Evolutionary conservation across 129 eudicot genomes (phyloP).

Genomic region (Silybum marianum): DNA sequence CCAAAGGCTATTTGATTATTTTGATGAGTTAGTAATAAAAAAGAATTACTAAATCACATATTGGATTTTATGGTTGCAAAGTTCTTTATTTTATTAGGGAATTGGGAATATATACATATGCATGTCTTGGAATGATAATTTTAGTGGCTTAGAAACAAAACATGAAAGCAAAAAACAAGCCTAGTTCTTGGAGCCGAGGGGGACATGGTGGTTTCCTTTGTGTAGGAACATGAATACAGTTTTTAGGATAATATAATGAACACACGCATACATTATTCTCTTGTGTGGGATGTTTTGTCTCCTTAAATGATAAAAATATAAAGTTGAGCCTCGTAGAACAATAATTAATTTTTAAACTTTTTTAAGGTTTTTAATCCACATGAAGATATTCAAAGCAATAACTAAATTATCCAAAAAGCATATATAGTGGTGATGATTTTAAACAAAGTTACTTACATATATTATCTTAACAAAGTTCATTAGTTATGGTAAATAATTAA

Average conservation of each 20-base stretch:
- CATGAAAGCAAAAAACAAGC: constrained; percentile 10
- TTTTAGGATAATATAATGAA: constrained; percentile 22
- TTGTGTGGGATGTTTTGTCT: constrained; percentile 42
- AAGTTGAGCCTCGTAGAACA: background rate
- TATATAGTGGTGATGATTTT: too few species aligned
- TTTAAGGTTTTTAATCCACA: background rate
- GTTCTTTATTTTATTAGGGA: too few species aligned
- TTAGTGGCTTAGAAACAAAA: background rate
- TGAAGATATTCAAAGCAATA: background rate
- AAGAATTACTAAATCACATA: too few species aligned
- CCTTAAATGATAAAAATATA: constrained; percentile 9
- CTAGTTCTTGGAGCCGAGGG: constrained; percentile 40
- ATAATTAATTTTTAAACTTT: background rate
- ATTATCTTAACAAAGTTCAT: too few species aligned
- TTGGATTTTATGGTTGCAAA: too few species aligned
- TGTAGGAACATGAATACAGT: constrained; percentile 42
- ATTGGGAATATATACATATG: too few species aligned
- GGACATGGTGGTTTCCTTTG: constrained; percentile 53
- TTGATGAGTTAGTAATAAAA: too few species aligned
- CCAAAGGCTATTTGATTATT: too few species aligned
- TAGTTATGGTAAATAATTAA: too few species aligned
- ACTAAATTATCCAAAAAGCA: background rate
- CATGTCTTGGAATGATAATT: background rate
- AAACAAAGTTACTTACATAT: too few species aligned
- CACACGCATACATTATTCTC: constrained; percentile 35